Percentiles rank a stretch among this genome's conserved stretches.
phyloP scores from a whole-genome alignment of 1,284 basidiomycete species.

The Jaminaea rosea region DNA sequence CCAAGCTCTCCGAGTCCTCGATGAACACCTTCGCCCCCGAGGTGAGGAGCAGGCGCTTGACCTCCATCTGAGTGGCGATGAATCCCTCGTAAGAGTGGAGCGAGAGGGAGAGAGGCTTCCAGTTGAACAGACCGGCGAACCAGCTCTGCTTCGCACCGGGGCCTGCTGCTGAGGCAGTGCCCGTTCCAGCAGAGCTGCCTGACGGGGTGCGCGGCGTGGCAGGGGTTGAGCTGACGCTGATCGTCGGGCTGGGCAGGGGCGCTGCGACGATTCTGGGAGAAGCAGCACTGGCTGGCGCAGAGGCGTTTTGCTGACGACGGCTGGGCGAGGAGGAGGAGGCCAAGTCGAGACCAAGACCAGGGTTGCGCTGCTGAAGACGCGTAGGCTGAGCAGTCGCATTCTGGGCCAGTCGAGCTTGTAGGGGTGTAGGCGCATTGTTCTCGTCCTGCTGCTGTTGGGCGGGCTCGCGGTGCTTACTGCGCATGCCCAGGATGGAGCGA shows the following conservation, averaged over 20 bases:
- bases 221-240: neutral
- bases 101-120: conserved; percentile 61
- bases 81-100: conserved; percentile 52
- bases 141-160: conserved; percentile 60
- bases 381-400: conserved; percentile 9
- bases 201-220: neutral
- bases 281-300: neutral
- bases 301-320: neutral
- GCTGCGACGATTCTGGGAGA: neutral
- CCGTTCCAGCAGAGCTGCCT: neutral
- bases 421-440: no score
- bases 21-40: conserved; percentile 62
- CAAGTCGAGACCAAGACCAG: conserved; percentile 30
- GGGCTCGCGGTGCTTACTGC: neutral
- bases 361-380: conserved; percentile 28
- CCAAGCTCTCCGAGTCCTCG: conserved; percentile 51
- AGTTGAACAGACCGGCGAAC: conserved; percentile 80
- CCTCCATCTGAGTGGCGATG: conserved; percentile 58
- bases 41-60: conserved; percentile 59
- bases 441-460: neutral
- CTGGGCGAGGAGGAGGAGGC: conserved; percentile 18
- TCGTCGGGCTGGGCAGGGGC: neutral
- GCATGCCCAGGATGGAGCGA: neutral
- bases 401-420: neutral
- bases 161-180: conserved; percentile 1